These are phyloP conservation scores for Aspergillus tamarii DNA, from an alignment of 2,329 filamentous ascomycete genomes.

Conservation along the genomic window DNA sequence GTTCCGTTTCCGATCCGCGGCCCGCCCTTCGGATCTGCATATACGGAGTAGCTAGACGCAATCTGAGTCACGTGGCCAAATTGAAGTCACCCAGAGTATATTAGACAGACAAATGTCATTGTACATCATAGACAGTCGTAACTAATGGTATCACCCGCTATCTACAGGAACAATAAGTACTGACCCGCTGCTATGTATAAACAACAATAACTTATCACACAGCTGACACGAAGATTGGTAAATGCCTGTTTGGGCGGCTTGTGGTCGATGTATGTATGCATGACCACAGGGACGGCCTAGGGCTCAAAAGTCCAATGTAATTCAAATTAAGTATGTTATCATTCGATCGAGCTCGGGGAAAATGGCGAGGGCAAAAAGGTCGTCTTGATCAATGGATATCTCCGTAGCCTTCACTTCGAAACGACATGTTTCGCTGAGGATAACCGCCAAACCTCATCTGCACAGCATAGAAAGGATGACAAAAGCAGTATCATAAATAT, in stretches of 20 bases:
- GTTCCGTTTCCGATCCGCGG: conserved; percentile 30
- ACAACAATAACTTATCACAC: conserved; percentile 13
- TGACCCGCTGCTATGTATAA: conserved; percentile 24
- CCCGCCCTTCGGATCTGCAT: conserved; percentile 14
- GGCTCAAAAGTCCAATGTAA: background rate
- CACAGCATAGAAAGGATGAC: background rate
- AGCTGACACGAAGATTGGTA: background rate
- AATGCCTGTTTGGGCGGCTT: background rate
- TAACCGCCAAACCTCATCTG: background rate
- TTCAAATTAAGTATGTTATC: background rate
- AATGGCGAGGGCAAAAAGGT: too few relatives aligned
- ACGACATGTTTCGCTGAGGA: background rate
- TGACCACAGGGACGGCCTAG: background rate
- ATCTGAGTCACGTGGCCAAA: background rate
- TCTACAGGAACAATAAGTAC: conserved; percentile 24
- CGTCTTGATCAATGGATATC: background rate
- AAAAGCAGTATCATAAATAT: background rate
- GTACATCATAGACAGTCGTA: conserved; percentile 9
- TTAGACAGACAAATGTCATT: background rate
- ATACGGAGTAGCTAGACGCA: background rate
- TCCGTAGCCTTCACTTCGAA: background rate
- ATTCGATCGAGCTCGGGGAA: background rate
- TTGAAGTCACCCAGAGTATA: too few relatives aligned
- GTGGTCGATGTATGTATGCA: background rate
- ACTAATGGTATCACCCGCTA: conserved; percentile 30